phyloP scores from a whole-genome alignment of 176 grass and related monocot species.

The Oryza longistaminata region DNA sequence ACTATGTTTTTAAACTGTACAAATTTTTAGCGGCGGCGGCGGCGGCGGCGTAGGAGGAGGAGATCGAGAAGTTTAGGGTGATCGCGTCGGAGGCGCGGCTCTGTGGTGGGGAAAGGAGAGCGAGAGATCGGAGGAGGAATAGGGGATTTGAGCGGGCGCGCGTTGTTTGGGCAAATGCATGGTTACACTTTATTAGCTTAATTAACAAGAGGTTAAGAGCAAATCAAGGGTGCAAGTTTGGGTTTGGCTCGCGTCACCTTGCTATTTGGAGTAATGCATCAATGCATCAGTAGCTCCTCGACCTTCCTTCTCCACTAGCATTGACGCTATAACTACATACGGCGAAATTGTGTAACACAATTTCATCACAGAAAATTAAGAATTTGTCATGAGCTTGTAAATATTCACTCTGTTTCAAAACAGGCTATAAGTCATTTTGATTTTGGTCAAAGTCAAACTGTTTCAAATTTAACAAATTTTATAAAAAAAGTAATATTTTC shows the following conservation, averaged over 20 bases:
- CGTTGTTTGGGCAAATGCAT: neutral
- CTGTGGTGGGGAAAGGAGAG: neutral
- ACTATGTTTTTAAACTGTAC: too few species aligned
- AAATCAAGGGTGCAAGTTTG: neutral
- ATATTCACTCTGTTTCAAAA: too few species aligned
- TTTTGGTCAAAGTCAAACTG: too few species aligned
- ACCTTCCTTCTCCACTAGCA: too few species aligned
- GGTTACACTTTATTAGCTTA: neutral
- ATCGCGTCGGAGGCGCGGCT: neutral
- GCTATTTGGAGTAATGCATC: conserved; percentile 3
- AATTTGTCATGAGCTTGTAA: too few species aligned
- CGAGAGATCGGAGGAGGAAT: neutral
- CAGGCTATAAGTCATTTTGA: too few species aligned
- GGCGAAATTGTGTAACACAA: too few species aligned
- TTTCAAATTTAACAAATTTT: too few species aligned
- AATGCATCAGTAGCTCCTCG: too few species aligned
- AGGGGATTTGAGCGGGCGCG: conserved; percentile 23
- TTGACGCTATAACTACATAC: too few species aligned
- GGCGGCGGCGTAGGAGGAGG: neutral
- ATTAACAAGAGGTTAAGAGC: neutral
- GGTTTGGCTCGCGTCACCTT: neutral
- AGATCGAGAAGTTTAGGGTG: neutral
- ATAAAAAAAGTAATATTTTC: too few species aligned
- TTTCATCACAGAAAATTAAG: too few species aligned
- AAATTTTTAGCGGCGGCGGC: neutral